phyloP scores from a whole-genome alignment of 768 basidiomycete genomes.

The Collybia sordida region DNA sequence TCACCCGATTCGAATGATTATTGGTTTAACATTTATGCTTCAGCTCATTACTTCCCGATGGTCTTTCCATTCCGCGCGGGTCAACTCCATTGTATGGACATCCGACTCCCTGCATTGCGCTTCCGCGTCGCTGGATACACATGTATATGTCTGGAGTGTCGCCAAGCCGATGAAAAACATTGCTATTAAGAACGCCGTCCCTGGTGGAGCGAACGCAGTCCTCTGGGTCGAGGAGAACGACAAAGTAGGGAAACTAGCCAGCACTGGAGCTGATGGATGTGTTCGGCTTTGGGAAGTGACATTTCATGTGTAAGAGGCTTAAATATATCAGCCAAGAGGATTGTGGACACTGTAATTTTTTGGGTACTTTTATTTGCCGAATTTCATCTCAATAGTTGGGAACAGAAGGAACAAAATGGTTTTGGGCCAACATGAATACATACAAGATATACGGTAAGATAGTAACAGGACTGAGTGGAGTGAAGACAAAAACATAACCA shows the following conservation, averaged over 20 bases:
- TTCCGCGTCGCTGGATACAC: constrained; percentile 90
- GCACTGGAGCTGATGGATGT: constrained; percentile 81
- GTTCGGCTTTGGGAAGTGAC: constrained; percentile 70
- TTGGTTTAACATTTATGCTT: not conserved
- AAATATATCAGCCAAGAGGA: not conserved
- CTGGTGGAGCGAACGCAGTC: constrained; percentile 82
- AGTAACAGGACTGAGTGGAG: not conserved
- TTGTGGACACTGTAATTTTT: too few relatives aligned
- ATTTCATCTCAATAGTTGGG: too few relatives aligned
- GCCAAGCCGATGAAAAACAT: constrained; percentile 70
- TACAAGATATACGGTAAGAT: not conserved
- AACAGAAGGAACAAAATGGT: not conserved
- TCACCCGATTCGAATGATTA: not conserved
- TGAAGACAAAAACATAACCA: not conserved
- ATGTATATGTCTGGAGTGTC: constrained; percentile 87
- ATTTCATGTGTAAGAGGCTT: constrained; percentile 37
- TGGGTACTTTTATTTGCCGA: too few relatives aligned
- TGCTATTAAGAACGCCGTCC: constrained; percentile 81
- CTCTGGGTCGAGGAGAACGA: constrained; percentile 61
- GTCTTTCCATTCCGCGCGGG: constrained; percentile 83
- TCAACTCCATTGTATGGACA: constrained; percentile 79
- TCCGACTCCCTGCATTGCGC: constrained; percentile 73
- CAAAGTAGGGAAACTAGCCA: constrained; percentile 52
- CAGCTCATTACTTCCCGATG: constrained; percentile 75
- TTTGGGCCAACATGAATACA: not conserved